Base-by-base conservation (phyloP, 1,284 basidiomycete genomes). In the Salmacisia buchloeana region DNA sequence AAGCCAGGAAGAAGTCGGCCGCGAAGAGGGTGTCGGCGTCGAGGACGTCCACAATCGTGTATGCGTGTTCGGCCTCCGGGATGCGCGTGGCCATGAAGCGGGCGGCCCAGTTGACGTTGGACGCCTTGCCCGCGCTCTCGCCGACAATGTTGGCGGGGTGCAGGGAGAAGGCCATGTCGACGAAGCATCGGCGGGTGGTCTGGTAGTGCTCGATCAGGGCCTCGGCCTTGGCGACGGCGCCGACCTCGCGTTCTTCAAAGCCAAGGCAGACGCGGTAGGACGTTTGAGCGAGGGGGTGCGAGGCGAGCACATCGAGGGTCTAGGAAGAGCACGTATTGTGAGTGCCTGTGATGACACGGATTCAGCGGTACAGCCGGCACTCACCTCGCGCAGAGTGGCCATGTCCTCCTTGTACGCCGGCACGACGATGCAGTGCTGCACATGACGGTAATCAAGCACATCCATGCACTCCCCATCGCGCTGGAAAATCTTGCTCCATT, bases 1-100 rank as follows among this genome's bases (percentile, higher is more conserved):
- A 66, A 18, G 72, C 62, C 15, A 73, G 65, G 64, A 80, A 80
- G 69, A 75, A 80, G 65, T 80, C 78, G 5, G 75, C 72, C n/a
- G 78, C 77, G 54, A 80, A 75, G 21, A 69, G 70, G 45, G 78
- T 79, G 64, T 80, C 78, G 25, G 69, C 66, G 62, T 80, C 78
- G 58, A 80, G 73, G 9, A 78, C 70, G 6, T 77, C 77, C 31
- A 78, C 52, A 38, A 80, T 69, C 23, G 64, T 34, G 33, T 59
- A 33, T 49, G 27, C 18, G 29, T 54, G 34, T 34, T 58, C 64
- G 25, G 58, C 61, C 18, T 43, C 58, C 5, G 62, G 62, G 3
- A 52, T 33, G 6, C 61, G 70, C 21, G 62, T 64, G 66, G 69
- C 72, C 34, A 74, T 69, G 52, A 64, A 63, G 25, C 76, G 63